Evolutionary conservation across 352 stramenopile genomes (phyloP).

Genomic region (Phytopythium aichiense): DNA sequence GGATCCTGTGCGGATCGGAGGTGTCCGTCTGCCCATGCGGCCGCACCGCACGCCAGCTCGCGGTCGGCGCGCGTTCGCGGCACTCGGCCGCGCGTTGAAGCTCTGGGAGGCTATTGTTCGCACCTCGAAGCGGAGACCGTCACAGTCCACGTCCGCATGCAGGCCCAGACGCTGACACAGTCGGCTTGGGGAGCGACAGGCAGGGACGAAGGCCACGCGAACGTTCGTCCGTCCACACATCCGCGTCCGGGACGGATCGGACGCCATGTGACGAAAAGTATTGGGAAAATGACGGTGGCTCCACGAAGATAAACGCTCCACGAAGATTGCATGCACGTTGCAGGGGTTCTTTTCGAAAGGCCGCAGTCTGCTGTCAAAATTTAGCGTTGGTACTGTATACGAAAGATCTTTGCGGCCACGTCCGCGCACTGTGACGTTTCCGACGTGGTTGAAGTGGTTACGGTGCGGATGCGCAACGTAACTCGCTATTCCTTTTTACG

Average conservation of each 20-base stretch:
- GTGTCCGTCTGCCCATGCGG: too few relatives aligned
- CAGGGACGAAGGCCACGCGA: not conserved
- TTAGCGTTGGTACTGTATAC: not conserved
- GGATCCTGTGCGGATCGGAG: too few relatives aligned
- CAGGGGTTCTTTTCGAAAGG: not conserved
- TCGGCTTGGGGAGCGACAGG: not conserved
- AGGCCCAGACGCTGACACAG: too few relatives aligned
- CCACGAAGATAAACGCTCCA: too few relatives aligned
- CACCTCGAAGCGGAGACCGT: not conserved
- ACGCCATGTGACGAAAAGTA: too few relatives aligned
- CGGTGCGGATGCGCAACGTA: not conserved
- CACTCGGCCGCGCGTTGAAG: not conserved
- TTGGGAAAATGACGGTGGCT: too few relatives aligned
- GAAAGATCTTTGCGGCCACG: constrained; percentile 1
- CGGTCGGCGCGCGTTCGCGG: not conserved
- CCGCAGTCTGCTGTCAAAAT: not conserved
- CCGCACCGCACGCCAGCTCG: too few relatives aligned
- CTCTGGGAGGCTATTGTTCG: not conserved
- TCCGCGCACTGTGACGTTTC: not conserved
- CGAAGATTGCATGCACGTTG: not conserved
- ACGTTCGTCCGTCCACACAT: constrained; percentile 3
- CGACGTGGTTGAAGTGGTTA: constrained; percentile 3
- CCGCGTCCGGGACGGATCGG: not conserved
- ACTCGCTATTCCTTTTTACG: not conserved
- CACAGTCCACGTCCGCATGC: not conserved